Conservation (phyloP, 2,329 filamentous ascomycete genomes). For the Ophiosphaerella narmari region DNA sequence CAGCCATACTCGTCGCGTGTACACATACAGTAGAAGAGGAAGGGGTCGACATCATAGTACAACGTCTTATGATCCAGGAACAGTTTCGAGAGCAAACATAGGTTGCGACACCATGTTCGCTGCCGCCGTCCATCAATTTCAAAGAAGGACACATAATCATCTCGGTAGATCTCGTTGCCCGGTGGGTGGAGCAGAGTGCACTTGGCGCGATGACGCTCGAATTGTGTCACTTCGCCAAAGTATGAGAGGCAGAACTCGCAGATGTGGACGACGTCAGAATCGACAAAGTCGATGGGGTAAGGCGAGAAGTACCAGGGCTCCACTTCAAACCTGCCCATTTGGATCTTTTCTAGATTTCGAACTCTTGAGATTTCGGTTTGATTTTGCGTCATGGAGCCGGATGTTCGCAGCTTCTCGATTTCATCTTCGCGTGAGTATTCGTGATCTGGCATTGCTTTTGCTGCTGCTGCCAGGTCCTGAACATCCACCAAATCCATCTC, state of each 20-base stretch:
- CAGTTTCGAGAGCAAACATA: conserved; percentile 92
- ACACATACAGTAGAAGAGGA: conserved; percentile 98
- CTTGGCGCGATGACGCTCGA: conserved; percentile 83
- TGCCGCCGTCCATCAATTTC: conserved; percentile 96
- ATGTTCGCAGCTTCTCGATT: conserved; percentile 92
- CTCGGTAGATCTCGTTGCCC: conserved; percentile 97
- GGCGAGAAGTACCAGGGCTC: conserved; percentile 99
- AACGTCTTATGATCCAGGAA: conserved; percentile 98
- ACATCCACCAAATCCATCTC: conserved; percentile 59
- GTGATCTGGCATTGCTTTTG: conserved; percentile 57
- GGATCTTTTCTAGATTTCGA: conserved; percentile 89
- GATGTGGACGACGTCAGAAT: conserved; percentile 90
- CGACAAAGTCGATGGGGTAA: conserved; percentile 86
- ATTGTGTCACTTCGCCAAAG: conserved; percentile 81
- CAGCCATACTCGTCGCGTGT: conserved; percentile 85
- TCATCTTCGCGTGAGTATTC: conserved; percentile 82
- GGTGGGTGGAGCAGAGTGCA: conserved; percentile 91
- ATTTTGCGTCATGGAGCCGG: conserved; percentile 98
- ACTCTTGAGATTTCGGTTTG: conserved; percentile 96
- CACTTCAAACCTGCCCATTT: conserved; percentile 89
- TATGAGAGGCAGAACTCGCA: conserved; percentile 97
- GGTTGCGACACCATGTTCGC: conserved; percentile 93
- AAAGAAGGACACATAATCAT: conserved; percentile 92
- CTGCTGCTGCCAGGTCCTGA: conserved; percentile 56
- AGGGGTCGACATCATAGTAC: conserved; percentile 99